These are phyloP conservation scores for Zymoseptoria crescenta DNA, from an alignment of 2,329 filamentous ascomycete genomes.

Conservation along the genomic window DNA sequence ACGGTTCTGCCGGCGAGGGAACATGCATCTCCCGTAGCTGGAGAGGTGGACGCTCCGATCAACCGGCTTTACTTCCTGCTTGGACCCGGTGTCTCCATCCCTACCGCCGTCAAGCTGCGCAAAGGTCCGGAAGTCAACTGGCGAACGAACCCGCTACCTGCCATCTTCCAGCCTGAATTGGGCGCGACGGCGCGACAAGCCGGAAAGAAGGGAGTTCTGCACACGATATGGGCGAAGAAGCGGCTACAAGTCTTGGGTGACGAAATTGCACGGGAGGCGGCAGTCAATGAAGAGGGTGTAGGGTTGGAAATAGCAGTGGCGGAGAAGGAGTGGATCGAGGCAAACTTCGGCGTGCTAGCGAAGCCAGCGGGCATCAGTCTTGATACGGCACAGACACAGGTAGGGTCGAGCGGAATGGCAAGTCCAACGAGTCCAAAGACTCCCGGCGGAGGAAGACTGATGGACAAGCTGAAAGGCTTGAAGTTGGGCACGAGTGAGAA, in stretches of 20 bases:
- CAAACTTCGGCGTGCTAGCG: constrained; percentile 61
- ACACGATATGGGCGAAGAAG: constrained; percentile 85
- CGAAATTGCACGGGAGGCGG: constrained; percentile 69
- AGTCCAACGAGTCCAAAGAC: constrained; percentile 55
- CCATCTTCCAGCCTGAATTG: constrained; percentile 73
- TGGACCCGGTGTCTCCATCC: constrained; percentile 62
- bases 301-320: constrained; percentile 75
- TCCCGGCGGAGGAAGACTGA: constrained; percentile 59
- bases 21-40: constrained; percentile 26
- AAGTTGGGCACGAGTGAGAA: constrained; percentile 62
- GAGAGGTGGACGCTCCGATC: constrained; percentile 26
- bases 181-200: constrained; percentile 57
- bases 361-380: constrained; percentile 35
- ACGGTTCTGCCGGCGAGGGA: constrained; percentile 62
- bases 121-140: constrained; percentile 40
- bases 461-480: constrained; percentile 72
- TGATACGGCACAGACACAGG: constrained; percentile 22
- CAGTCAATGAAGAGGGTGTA: constrained; percentile 69
- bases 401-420: constrained; percentile 18
- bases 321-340: constrained; percentile 78
- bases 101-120: constrained; percentile 60
- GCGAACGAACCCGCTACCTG: constrained; percentile 71
- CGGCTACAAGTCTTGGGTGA: constrained; percentile 64
- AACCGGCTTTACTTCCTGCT: constrained; percentile 74
- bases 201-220: constrained; percentile 72